Base-by-base conservation (phyloP, 352 stramenopile genomes). In the Globisporangium viniferum region DNA sequence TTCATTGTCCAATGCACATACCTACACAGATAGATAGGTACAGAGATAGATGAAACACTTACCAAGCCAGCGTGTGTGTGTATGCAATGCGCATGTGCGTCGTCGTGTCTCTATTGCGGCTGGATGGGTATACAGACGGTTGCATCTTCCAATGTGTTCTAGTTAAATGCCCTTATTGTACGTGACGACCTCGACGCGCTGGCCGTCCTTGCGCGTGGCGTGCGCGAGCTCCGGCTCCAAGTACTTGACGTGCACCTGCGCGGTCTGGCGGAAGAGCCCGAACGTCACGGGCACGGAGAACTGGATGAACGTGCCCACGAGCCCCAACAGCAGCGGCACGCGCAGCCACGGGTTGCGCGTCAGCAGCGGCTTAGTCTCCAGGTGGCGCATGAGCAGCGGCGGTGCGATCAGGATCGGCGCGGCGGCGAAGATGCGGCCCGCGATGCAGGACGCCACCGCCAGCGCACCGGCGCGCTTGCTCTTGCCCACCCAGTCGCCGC, bases 151-250 rank as follows among this genome's bases (percentile, higher is more conserved):
- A n/a, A n/a, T n/a, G n/a, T n/a, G n/a, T n/a, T n/a, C n/a, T n/a
- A n/a, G n/a, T n/a, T n/a, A n/a, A 44, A 94, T 89, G 58, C 86
- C 86, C 62, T 94, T 94, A 74, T 94, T 94, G 75, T 92, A 94
- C 1, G 82, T 91, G 63, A 92, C 83, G 18, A 89, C 65, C n/a
- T 73, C 73, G 59, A 94, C 82, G 15, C 67, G 73, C 62, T 82
- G 62, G 14, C 84, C 79, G 48, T 92, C 78, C 44, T 80, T 81
- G 14, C 74, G 73, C 44, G 36, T 78, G 39, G 67, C 67, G 22
- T 70, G 41, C 5, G 75, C 71, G 60, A 93, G 70, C 64, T 93
- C 76, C 8, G 84, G 79, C 62, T 96, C 89, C 9, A 96, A 73
- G 44, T 88, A 83, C 41, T 80, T 77, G 27, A 76, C 68, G 36